Percentiles rank a stretch among this genome's conserved stretches.
phyloP scores from a whole-genome alignment of 176 grass and related monocot genomes.

The Urochloa ruziziensis region DNA sequence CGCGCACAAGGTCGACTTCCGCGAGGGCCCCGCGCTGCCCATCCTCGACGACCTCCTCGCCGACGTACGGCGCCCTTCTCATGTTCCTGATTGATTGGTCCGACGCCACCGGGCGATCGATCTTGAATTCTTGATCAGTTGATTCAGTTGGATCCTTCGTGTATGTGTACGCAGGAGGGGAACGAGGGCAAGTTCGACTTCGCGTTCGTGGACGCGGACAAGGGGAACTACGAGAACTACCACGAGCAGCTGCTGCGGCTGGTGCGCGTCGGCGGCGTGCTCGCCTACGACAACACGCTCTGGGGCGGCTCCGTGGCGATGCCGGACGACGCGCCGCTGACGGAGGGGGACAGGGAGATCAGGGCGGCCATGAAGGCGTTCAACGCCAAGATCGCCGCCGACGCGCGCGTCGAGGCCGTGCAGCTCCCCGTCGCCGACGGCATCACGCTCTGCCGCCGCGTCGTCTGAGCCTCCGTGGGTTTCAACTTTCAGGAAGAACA shows the following conservation, averaged over 20 bases:
- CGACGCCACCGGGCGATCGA: too few relatives aligned
- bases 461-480: background rate
- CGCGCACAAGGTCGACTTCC: too few relatives aligned
- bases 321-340: slow-evolving; percentile 40
- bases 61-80: too few relatives aligned
- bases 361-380: slow-evolving; percentile 27
- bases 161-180: slow-evolving; percentile 17
- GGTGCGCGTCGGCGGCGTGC: slow-evolving; percentile 59
- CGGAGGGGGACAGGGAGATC: background rate
- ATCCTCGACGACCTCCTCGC: too few relatives aligned
- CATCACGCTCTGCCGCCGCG: slow-evolving; percentile 59
- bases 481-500: too few relatives aligned
- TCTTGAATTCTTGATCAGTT: too few relatives aligned
- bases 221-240: slow-evolving; percentile 53
- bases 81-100: too few relatives aligned
- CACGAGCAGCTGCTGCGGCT: slow-evolving; percentile 54
- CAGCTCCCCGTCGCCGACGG: slow-evolving; percentile 62
- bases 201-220: slow-evolving; percentile 76
- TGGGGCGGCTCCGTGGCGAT: slow-evolving; percentile 48
- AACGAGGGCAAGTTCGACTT: slow-evolving; percentile 63
- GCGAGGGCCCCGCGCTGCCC: too few relatives aligned
- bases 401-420: slow-evolving; percentile 46
- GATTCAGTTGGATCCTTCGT: background rate
- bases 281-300: slow-evolving; percentile 84
- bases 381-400: slow-evolving; percentile 44